Evolutionary conservation across 306 rosid genomes (phyloP).

Genomic region (Datisca glomerata): DNA sequence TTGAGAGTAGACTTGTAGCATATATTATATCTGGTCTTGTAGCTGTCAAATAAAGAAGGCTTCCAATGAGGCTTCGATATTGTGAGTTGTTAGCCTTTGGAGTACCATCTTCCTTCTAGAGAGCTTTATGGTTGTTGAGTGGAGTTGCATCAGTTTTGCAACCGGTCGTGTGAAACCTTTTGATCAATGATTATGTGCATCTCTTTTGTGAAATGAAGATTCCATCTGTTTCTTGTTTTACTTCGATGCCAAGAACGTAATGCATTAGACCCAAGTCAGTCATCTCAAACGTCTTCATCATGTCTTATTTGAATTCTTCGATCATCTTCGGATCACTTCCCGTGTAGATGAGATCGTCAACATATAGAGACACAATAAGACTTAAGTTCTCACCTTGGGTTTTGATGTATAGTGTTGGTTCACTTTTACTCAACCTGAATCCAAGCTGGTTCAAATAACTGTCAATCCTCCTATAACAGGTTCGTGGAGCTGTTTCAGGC

Average conservation of each 20-base stretch:
- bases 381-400: neutral
- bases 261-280: neutral
- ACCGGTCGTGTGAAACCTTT: neutral
- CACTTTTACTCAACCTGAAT: constrained; percentile 1
- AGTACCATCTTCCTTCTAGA: too few species aligned
- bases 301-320: neutral
- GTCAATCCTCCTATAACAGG: constrained; percentile 1
- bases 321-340: neutral
- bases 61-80: neutral
- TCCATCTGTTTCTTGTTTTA: neutral
- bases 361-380: neutral
- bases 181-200: neutral
- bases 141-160: neutral
- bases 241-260: neutral
- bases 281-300: constrained; percentile 1
- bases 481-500: neutral
- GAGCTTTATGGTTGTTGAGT: too few species aligned
- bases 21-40: neutral
- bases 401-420: constrained; percentile 5
- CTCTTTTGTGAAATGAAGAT: neutral
- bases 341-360: constrained; percentile 1
- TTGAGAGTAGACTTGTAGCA: neutral
- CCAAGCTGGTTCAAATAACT: neutral
- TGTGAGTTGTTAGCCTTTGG: too few species aligned
- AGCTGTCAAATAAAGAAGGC: neutral